A percentile compares a stretch with the other conserved stretches of the same genome.
Conservation (phyloP, 1,139 yeast species). For the Candida tetrigidarum region DNA sequence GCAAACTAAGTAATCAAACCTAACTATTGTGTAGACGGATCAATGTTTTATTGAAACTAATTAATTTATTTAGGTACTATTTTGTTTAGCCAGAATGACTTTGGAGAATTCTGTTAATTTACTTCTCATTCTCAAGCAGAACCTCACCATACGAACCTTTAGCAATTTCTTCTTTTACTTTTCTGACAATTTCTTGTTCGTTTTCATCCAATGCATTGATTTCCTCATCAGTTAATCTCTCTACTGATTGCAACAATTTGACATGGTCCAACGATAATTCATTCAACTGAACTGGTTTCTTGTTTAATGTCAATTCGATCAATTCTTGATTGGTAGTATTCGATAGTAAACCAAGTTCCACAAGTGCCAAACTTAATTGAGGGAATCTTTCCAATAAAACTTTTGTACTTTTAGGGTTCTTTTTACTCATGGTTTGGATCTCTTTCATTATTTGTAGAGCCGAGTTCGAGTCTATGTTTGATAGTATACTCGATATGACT, state of each 20-base stretch:
- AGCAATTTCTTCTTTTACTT: constrained; percentile 44
- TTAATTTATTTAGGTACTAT: too few species aligned
- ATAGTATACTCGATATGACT: constrained; percentile 62
- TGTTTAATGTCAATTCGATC: constrained; percentile 47
- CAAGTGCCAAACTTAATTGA: constrained; percentile 79
- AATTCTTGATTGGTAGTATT: constrained; percentile 61
- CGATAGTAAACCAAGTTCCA: constrained; percentile 70
- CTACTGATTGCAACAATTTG: constrained; percentile 55
- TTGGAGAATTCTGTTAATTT: too few species aligned
- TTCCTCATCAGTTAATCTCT: constrained; percentile 67
- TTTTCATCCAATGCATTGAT: constrained; percentile 61
- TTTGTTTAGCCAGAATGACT: too few species aligned
- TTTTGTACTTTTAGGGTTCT: constrained; percentile 66
- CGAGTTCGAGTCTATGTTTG: constrained; percentile 59
- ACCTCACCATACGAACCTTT: constrained; percentile 51
- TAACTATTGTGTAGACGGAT: too few species aligned
- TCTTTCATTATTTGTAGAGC: constrained; percentile 61
- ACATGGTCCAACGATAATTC: constrained; percentile 53
- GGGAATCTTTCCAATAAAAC: constrained; percentile 72
- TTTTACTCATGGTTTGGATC: constrained; percentile 64
- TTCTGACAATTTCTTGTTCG: constrained; percentile 46
- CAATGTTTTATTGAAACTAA: too few species aligned
- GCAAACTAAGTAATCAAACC: too few species aligned
- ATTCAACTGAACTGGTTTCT: constrained; percentile 41
- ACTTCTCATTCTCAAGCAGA: constrained; percentile 4